Evolutionary conservation across 1,139 yeast species (phyloP).

Genomic region (Scheffersomyces illinoinensis): DNA sequence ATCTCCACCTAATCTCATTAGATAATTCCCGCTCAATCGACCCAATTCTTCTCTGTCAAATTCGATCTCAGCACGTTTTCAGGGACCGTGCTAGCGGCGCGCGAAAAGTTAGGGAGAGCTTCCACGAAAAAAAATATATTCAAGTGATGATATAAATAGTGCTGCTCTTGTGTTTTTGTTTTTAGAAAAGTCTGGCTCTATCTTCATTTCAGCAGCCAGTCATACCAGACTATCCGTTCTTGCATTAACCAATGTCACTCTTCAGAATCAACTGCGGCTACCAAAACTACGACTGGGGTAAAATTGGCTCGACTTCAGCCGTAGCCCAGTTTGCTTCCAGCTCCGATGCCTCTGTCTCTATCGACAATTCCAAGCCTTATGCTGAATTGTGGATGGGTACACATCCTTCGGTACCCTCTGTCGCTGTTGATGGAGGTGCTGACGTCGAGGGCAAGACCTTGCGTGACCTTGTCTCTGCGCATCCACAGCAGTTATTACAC

Average conservation of each 20-base stretch:
- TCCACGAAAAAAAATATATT: neutral
- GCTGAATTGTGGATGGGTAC: constrained; percentile 99
- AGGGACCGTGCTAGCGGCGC: neutral
- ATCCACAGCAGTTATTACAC: constrained; percentile 66
- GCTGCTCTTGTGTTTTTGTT: neutral
- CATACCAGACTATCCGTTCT: neutral
- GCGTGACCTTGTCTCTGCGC: constrained; percentile 59
- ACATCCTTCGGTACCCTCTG: constrained; percentile 90
- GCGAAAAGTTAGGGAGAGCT: neutral
- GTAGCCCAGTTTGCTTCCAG: constrained; percentile 84
- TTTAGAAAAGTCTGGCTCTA: neutral
- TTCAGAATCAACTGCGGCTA: constrained; percentile 56
- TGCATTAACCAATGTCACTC: constrained; percentile 13
- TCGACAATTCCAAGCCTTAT: constrained; percentile 77
- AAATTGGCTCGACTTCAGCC: constrained; percentile 77
- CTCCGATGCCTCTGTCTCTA: constrained; percentile 58
- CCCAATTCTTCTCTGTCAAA: neutral
- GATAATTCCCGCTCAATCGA: neutral
- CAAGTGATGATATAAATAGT: neutral
- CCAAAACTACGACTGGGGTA: constrained; percentile 86
- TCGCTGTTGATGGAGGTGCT: constrained; percentile 41
- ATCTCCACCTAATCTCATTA: neutral
- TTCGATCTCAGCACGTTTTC: neutral
- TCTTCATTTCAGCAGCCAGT: neutral
- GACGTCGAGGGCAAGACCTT: constrained; percentile 48